A percentile compares a stretch with the other conserved stretches of the same genome.
phyloP scores from a whole-genome alignment of 352 stramenopile genomes.

The Thalassiosira oceanica region DNA sequence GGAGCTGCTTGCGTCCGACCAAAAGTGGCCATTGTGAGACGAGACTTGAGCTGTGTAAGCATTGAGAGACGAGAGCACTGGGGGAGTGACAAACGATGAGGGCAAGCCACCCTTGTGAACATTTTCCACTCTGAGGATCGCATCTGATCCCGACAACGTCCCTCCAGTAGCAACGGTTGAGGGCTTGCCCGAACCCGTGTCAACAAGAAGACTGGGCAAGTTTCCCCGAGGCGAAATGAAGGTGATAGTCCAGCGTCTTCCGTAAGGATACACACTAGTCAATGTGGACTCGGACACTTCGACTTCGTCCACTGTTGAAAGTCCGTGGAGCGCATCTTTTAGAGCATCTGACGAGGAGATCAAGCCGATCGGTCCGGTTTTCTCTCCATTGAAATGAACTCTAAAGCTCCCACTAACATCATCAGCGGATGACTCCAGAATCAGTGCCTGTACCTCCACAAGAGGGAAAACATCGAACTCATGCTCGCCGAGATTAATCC shows the following conservation, averaged over 20 bases:
- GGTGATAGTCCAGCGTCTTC: constrained; percentile 68
- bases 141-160: constrained; percentile 42
- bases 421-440: constrained; percentile 58
- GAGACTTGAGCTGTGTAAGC: constrained; percentile 86
- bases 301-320: constrained; percentile 70
- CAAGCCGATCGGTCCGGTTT: constrained; percentile 50
- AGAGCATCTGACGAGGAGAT: constrained; percentile 52
- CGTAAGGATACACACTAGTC: constrained; percentile 20
- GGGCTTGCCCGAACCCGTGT: constrained; percentile 41
- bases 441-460: constrained; percentile 77
- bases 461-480: constrained; percentile 38
- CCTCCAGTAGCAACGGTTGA: constrained; percentile 54
- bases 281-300: constrained; percentile 47
- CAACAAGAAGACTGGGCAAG: constrained; percentile 66
- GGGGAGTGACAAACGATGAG: constrained; percentile 45
- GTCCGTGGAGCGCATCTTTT: constrained; percentile 65
- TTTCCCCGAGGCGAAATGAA: constrained; percentile 62
- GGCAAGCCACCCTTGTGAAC: constrained; percentile 41
- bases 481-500: constrained; percentile 38
- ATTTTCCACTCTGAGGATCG: constrained; percentile 48
- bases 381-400: constrained; percentile 69
- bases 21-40: constrained; percentile 85
- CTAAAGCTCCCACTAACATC: constrained; percentile 77
- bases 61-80: constrained; percentile 67
- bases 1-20: constrained; percentile 23